Evolutionary conservation across 768 basidiomycete species (phyloP), one percentile per base, ranked within the genome.

Genomic region (Baorangia bicolor): DNA sequence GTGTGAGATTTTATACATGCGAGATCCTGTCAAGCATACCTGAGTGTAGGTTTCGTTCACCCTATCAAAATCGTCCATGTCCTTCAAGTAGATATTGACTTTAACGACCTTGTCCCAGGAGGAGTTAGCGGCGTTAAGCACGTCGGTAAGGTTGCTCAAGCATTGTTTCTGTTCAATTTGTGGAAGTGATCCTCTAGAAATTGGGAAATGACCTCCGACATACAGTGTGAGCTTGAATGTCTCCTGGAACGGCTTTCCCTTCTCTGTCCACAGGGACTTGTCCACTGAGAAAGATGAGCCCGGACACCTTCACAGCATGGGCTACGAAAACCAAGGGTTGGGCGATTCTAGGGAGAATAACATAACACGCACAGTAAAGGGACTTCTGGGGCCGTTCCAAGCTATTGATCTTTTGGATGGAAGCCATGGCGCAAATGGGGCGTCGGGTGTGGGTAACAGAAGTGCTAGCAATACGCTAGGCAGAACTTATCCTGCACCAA

Each of bases 41-140:
- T 81, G 75, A 51, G 76, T 80, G 59, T 85, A 86, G 16, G 78
- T 71, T 58, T 81, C 79, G 58, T 86, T 86, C 80, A 84, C 81
- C 2, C 74, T 73, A 16, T 67, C 67, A 51, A 82, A 86, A 58
- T 84, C 74, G 47, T 78, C 74, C 82, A 85, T 85, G 61, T 81
- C 68, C 61, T 83, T 85, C 59, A 86, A 69, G 67, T 82, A 86
- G 6, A 86, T 78, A 56, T 86, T 86, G 45, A 84, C 74, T 65
- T 78, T 80, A 37, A 75, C 70, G 5, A 81, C 81, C 59, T 83
- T 82, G 58, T 85, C 81, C 82, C 82, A 83, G 23, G 81, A 80
- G 7, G 83, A 83, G 8, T 81, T 78, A 5, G 83, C 77, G 2
- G 81, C 78, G 39, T 72, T 69, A 9, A 86, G 70, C 6, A 85